phyloP scores from a whole-genome alignment of 2,329 filamentous ascomycete species.

The Gliomastix tumulicola region DNA sequence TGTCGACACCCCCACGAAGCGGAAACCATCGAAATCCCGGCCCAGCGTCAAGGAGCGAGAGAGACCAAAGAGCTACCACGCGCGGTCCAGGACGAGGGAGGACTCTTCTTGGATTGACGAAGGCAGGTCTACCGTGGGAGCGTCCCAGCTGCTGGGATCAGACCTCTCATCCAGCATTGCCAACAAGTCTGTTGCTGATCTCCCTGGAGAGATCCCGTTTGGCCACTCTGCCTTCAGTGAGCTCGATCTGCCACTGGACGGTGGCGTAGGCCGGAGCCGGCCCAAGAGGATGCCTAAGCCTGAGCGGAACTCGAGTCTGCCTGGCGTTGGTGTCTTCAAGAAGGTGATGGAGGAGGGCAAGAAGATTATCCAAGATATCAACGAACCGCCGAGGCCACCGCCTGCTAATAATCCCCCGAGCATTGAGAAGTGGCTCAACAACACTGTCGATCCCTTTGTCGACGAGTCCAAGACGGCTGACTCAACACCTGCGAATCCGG shows the following conservation, averaged over 20 bases:
- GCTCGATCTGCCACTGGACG: constrained; percentile 47
- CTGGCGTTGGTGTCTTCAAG: constrained; percentile 53
- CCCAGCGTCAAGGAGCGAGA: not conserved
- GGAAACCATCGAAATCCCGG: constrained; percentile 17
- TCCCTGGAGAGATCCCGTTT: constrained; percentile 50
- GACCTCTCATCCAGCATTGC: constrained; percentile 27
- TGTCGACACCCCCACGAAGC: constrained; percentile 30
- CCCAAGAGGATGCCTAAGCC: constrained; percentile 32
- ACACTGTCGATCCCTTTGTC: constrained; percentile 56
- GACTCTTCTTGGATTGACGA: constrained; percentile 20
- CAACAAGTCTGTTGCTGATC: constrained; percentile 50
- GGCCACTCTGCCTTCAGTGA: constrained; percentile 62
- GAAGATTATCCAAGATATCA: constrained; percentile 57
- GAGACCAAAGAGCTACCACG: constrained; percentile 15
- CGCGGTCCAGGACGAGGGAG: constrained; percentile 13
- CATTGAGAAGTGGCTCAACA: constrained; percentile 60
- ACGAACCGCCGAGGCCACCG: constrained; percentile 45
- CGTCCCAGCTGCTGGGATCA: constrained; percentile 16
- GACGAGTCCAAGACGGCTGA: constrained; percentile 23
- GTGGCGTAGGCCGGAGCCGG: constrained; percentile 30
- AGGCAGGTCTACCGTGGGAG: constrained; percentile 13
- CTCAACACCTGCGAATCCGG: not conserved
- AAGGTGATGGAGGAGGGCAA: constrained; percentile 58
- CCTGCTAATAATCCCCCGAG: constrained; percentile 50
- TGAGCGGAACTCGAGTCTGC: constrained; percentile 50